A percentile compares a stretch with the other conserved stretches of the same genome.
These are phyloP conservation scores for Coniferiporia sulphurascens DNA, from an alignment of 1,284 basidiomycete species.

Conservation along the genomic window DNA sequence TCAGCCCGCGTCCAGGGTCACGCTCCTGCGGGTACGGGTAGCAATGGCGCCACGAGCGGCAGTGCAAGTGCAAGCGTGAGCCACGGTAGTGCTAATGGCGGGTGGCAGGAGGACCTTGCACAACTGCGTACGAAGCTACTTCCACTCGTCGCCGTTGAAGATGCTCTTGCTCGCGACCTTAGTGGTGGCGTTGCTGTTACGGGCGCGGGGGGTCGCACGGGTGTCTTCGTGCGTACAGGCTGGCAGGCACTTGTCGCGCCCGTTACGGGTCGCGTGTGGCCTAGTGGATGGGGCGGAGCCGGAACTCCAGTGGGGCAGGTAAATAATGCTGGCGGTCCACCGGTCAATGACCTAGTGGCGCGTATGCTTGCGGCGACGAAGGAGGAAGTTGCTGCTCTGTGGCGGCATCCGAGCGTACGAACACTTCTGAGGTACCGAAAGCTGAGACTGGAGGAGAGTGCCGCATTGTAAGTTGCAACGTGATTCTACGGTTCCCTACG, in stretches of 20 bases:
- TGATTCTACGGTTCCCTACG: conserved; percentile 10
- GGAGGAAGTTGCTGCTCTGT: conserved; percentile 54
- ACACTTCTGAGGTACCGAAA: conserved; percentile 50
- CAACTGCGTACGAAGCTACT: conserved; percentile 52
- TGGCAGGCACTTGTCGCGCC: conserved; percentile 23
- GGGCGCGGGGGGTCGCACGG: conserved; percentile 46
- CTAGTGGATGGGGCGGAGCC: conserved; percentile 32
- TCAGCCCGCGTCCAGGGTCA: neutral
- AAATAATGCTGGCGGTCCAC: conserved; percentile 28
- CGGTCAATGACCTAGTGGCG: conserved; percentile 47
- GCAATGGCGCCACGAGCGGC: neutral
- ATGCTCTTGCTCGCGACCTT: conserved; percentile 61
- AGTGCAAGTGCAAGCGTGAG: neutral
- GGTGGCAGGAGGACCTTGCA: conserved; percentile 43
- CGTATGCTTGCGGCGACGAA: conserved; percentile 44
- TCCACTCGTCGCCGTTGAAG: conserved; percentile 62
- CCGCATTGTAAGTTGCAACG: conserved; percentile 53
- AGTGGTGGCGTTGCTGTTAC: conserved; percentile 53
- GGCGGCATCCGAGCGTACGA: conserved; percentile 63
- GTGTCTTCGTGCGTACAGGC: conserved; percentile 36
- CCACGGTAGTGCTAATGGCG: conserved; percentile 1
- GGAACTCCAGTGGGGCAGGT: conserved; percentile 21
- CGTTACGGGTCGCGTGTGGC: conserved; percentile 10
- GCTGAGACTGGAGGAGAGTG: conserved; percentile 69
- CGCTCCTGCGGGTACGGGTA: neutral